These are phyloP conservation scores for Blastobotrys attinorum DNA, from an alignment of 805 yeast species.

Conservation along the genomic window DNA sequence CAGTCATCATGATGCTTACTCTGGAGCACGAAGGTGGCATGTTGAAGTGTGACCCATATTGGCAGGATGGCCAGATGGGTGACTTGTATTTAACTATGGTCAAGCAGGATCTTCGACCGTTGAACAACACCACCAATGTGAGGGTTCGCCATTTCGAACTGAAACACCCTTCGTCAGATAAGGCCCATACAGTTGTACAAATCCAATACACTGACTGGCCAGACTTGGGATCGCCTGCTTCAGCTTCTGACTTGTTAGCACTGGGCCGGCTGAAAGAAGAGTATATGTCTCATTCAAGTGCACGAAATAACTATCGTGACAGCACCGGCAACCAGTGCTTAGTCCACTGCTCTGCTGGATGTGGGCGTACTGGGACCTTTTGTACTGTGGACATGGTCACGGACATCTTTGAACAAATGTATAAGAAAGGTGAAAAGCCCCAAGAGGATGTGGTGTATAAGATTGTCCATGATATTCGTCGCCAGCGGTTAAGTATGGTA, in stretches of 20 bases:
- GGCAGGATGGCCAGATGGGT: conserved; percentile 57
- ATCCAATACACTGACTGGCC: conserved; percentile 79
- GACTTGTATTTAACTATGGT: conserved; percentile 12
- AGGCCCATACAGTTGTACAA: conserved; percentile 49
- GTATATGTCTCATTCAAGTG: conserved; percentile 22
- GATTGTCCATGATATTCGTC: conserved; percentile 57
- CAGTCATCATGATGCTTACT: conserved; percentile 69
- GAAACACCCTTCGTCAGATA: conserved; percentile 1
- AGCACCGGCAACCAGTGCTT: conserved; percentile 24
- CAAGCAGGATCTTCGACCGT: conserved; percentile 16
- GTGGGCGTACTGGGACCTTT: conserved; percentile 93
- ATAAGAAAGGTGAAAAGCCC: conserved; percentile 21
- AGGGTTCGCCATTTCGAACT: conserved; percentile 39
- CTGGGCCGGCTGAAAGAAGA: conserved; percentile 40
- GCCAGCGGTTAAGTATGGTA: conserved; percentile 77
- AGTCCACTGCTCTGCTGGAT: conserved; percentile 94
- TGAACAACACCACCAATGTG: conserved; percentile 15
- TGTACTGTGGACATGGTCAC: conserved; percentile 36
- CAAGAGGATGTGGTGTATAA: conserved; percentile 50
- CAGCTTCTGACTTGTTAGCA: conserved; percentile 55
- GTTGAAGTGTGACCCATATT: conserved; percentile 78
- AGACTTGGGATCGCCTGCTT: conserved; percentile 64
- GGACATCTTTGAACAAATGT: conserved; percentile 32
- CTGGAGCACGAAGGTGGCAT: conserved; percentile 73
- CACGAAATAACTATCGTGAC: neutral